These are phyloP conservation scores for Pythium aristosporum DNA, from an alignment of 352 stramenopile species.

Conservation along the genomic window DNA sequence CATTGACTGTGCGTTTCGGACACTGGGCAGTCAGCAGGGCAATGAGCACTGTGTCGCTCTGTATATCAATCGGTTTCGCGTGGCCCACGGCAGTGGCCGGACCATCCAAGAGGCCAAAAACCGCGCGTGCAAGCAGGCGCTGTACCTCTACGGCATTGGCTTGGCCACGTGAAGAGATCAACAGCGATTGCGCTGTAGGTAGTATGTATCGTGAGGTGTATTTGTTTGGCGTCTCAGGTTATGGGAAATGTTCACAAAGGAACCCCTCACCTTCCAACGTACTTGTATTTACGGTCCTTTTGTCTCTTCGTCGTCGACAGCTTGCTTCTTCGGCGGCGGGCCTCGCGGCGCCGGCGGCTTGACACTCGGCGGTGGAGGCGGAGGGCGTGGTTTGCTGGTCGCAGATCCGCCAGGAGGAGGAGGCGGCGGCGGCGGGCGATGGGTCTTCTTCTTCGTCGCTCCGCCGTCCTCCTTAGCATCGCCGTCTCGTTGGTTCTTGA, in stretches of 20 bases:
- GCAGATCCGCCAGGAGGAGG: slow-evolving; percentile 24
- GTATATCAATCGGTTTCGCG: slow-evolving; percentile 62
- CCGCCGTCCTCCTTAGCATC: slow-evolving; percentile 28
- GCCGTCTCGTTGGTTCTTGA: slow-evolving; percentile 34
- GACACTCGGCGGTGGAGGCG: slow-evolving; percentile 46
- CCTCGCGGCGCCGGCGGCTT: slow-evolving; percentile 67
- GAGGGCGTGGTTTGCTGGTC: slow-evolving; percentile 51
- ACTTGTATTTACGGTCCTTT: slow-evolving; percentile 17
- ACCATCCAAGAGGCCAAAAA: slow-evolving; percentile 75
- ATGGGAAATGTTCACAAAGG: not conserved
- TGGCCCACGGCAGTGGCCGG: slow-evolving; percentile 56
- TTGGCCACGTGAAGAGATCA: slow-evolving; percentile 28
- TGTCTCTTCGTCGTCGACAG: slow-evolving; percentile 37
- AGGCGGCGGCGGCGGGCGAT: slow-evolving; percentile 29
- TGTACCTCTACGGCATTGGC: slow-evolving; percentile 65
- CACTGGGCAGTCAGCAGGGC: slow-evolving; percentile 24
- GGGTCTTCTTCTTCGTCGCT: slow-evolving; percentile 28
- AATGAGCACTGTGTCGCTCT: slow-evolving; percentile 63
- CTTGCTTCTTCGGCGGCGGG: slow-evolving; percentile 39
- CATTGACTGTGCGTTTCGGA: slow-evolving; percentile 58
- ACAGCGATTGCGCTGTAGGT: not conserved
- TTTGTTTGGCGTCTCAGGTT: not conserved
- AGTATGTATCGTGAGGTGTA: slow-evolving; percentile 15
- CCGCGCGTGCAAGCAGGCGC: slow-evolving; percentile 57
- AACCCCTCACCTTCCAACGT: not conserved